Evolutionary conservation across 2,329 filamentous ascomycete species (phyloP), one percentile per base, ranked within the genome.

Genomic region (Hymenoscyphus repandus): DNA sequence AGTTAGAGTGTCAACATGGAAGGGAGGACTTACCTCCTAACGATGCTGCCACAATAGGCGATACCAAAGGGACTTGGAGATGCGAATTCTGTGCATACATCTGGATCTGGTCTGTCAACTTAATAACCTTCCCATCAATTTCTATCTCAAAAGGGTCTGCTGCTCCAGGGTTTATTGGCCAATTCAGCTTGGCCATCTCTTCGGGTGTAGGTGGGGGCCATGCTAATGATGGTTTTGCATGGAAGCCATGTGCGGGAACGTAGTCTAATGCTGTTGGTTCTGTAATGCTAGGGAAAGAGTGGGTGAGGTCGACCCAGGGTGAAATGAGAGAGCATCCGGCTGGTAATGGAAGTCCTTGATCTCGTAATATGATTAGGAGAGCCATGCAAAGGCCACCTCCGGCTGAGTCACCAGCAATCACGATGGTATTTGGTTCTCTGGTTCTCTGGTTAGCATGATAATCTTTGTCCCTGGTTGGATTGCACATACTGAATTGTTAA

Each of bases 181-280:
- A 67, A 31, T 68, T 69, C 27, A 76, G 69, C 31, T 64, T 66
- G 45, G 66, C 59, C 43, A 85, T 72, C 58, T 93, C 88, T 33
- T 90, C 86, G 11, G 83, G 78, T 49, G 88, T 91, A 1, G 90
- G 87, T 0, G 91, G 91, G 9, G 92, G 92, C 92, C 92, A 97
- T 9, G 86, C 81, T 52, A 79, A 74, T 0, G 89, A 95, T 0
- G 90, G 91, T 62, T 86, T 90, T 59, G 96, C 89, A 57, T 93
- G 83, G 62, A 97, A 96, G 0, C 91, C 92, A 56, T 84, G 77
- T 1, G 82, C 71, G 2, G 91, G 91, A 32, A 96, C 90, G 59
- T 96, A 96, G 64, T 96, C 91, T 45, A 88, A 70, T 0, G 7
- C 32, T 9, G 32, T 34, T 7, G 7, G 32, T 34, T 34, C 32